Base-by-base conservation (phyloP, 2,329 filamentous ascomycete species). In the Tolypocladium inflatum region DNA sequence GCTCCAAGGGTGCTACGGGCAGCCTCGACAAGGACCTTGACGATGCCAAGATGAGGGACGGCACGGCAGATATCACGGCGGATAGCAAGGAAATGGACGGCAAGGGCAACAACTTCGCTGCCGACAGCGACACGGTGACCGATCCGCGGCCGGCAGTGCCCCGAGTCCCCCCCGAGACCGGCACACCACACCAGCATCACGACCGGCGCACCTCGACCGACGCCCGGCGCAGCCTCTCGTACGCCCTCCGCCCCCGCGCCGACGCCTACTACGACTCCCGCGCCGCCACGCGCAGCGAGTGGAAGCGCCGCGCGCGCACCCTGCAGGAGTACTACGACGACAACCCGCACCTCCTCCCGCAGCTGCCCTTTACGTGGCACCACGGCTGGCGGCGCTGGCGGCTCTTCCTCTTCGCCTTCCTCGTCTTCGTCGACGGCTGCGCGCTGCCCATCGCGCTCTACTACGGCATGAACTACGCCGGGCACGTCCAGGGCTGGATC, bases 381-480 rank as follows among this genome's bases (percentile, higher is more conserved):
- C 73, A 75, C 60, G 73, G 73, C 43, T 66, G 68, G 58, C 68
- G 68, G 51, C 72, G 73, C 23, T 75, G 66, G 70, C 76, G 76
- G 57, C 75, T 81, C 17, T 76, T 76, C 61, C 59, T 80, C 11
- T 75, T 80, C 57, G 72, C 72, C 43, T 74, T 82, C 57, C 66
- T 81, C 30, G 71, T 81, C 57, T 74, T 81, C 58, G 65, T 81
- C 37, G 73, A 75, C 43, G 73, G 71, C 35, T 74, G 71, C 10
- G 70, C 66, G 10, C 59, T 82, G 23, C 80, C 80, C 23, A 78
- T 83, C 59, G 68, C 77, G 2, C 68, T 83, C 5, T 83, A 79
- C 70, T 83, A 81, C 61, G 75, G 75, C 23, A 70, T 83, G 58
- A 73, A 71, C 62, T 80, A 72, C 51, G 72, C 69, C 4, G 73